Percentiles rank a stretch among this genome's conserved stretches.
These are phyloP conservation scores for Penicillium sclerotigenum DNA, from an alignment of 2,329 filamentous ascomycete genomes.

Conservation along the genomic window DNA sequence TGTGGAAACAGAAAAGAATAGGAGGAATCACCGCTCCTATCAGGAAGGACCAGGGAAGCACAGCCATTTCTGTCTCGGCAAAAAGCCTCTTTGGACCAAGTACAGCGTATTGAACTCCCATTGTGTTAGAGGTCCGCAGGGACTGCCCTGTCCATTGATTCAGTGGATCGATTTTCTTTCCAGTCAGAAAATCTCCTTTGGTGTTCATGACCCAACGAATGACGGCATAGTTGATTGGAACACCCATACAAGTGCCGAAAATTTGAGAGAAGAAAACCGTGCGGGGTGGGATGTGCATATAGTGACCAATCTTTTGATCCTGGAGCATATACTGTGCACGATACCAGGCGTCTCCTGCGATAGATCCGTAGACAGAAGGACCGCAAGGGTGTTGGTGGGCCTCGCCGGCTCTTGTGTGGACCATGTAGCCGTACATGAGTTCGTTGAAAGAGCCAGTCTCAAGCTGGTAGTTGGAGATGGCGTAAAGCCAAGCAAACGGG, in stretches of 20 bases:
- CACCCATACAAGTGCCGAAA: constrained; percentile 57
- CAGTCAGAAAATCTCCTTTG: constrained; percentile 56
- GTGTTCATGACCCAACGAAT: constrained; percentile 59
- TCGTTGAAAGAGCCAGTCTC: constrained; percentile 60
- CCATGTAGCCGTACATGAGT: constrained; percentile 59
- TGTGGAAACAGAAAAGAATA: constrained; percentile 51
- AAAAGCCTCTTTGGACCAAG: constrained; percentile 43
- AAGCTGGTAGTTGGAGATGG: constrained; percentile 55
- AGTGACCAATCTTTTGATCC: constrained; percentile 63
- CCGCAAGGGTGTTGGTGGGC: constrained; percentile 57
- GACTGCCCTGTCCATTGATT: constrained; percentile 61
- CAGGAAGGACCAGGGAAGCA: constrained; percentile 34
- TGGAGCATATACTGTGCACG: constrained; percentile 57
- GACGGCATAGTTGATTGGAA: constrained; percentile 61
- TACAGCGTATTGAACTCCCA: constrained; percentile 60
- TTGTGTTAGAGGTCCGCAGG: constrained; percentile 52
- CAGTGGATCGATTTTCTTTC: constrained; percentile 51
- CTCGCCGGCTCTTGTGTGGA: constrained; percentile 47
- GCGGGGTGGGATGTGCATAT: constrained; percentile 60
- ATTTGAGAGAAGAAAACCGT: constrained; percentile 61
- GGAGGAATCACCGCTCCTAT: constrained; percentile 31
- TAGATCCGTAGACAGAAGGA: constrained; percentile 56
- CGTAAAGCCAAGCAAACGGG: constrained; percentile 59
- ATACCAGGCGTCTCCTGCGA: constrained; percentile 62
- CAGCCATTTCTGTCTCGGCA: constrained; percentile 25